Base-by-base conservation (phyloP, 495 filamentous ascomycete genomes). In the Penicillium atrosanguineum region DNA sequence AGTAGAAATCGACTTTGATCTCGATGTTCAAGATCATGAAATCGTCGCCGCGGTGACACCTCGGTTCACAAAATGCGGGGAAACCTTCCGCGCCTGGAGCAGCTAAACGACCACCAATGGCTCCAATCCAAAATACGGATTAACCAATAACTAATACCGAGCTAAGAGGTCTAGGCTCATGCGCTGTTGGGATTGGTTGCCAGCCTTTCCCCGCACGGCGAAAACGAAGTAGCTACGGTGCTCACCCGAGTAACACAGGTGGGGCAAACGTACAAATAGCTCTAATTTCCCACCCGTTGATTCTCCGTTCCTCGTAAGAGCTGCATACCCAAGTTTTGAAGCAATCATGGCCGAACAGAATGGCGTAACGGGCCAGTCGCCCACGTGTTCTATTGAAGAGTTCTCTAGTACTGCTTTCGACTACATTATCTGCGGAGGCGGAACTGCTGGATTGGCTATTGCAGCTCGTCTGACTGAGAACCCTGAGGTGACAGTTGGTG, bases 381-480 rank as follows among this genome's bases (percentile, higher is more conserved):
- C 53, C 23, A 60, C 53, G 0, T 53, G 53, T 36, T 47, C 53
- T 2, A 28, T 60, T 15, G 53, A 57, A 28, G 57, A 60, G 21
- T 60, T 60, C 21, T 48, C 46, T 7, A 21, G 37, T 7, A 60
- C 53, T 4, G 42, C 53, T 14, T 64, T 61, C 43, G 71, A 74
- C 59, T 75, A 66, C 47, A 60, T 76, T 20, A 69, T 76, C 42
- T 50, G 70, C 36, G 72, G 79, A 0, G 79, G 72, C 4, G 80
- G 80, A 6, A 75, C 78, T 12, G 72, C 76, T 23, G 79, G 78
- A 1, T 61, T 80, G 16, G 71, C 68, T 1, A 63, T 82, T 38
- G 79, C 79, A 1, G 69, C 74, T 38, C 69, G 77, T 11, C 58
- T 83, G 26, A 77, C 69, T 6, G 78, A 80, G 49, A 63, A 79